Conservation (phyloP, 2,329 filamentous ascomycete genomes). For the Cryoendolithus antarcticus region DNA sequence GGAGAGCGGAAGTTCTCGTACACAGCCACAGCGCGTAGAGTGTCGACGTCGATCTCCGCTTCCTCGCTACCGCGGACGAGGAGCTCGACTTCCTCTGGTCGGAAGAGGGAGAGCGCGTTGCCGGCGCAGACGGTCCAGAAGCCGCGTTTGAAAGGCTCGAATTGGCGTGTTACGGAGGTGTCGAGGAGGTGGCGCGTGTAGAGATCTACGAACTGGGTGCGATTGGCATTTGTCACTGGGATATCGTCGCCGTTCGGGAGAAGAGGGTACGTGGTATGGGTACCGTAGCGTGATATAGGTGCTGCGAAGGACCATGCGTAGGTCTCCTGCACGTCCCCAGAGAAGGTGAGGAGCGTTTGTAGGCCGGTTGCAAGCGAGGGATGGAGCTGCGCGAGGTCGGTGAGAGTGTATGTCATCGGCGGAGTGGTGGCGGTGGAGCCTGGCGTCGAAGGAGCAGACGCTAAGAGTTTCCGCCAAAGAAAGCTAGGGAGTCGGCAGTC, state of each 20-base stretch:
- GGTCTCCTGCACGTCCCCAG: slow-evolving; percentile 68
- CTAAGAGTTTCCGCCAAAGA: slow-evolving; percentile 74
- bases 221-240: slow-evolving; percentile 71
- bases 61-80: slow-evolving; percentile 78
- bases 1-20: slow-evolving; percentile 66
- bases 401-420: slow-evolving; percentile 59
- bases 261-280: slow-evolving; percentile 53
- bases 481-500: slow-evolving; percentile 82
- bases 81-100: slow-evolving; percentile 83
- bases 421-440: slow-evolving; percentile 36
- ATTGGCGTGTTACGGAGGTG: slow-evolving; percentile 64
- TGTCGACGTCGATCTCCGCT: slow-evolving; percentile 57
- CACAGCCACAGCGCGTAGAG: slow-evolving; percentile 61
- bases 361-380: slow-evolving; percentile 66
- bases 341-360: slow-evolving; percentile 64
- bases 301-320: slow-evolving; percentile 76
- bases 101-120: slow-evolving; percentile 75
- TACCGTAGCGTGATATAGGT: slow-evolving; percentile 65
- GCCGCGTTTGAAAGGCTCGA: slow-evolving; percentile 85
- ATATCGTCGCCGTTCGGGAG: slow-evolving; percentile 60
- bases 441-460: slow-evolving; percentile 55
- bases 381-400: slow-evolving; percentile 72
- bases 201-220: slow-evolving; percentile 73
- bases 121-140: slow-evolving; percentile 88
- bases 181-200: slow-evolving; percentile 75